Evolutionary conservation across 768 basidiomycete species (phyloP), one percentile per base, ranked within the genome.

Genomic region (Polyporus arcularius): DNA sequence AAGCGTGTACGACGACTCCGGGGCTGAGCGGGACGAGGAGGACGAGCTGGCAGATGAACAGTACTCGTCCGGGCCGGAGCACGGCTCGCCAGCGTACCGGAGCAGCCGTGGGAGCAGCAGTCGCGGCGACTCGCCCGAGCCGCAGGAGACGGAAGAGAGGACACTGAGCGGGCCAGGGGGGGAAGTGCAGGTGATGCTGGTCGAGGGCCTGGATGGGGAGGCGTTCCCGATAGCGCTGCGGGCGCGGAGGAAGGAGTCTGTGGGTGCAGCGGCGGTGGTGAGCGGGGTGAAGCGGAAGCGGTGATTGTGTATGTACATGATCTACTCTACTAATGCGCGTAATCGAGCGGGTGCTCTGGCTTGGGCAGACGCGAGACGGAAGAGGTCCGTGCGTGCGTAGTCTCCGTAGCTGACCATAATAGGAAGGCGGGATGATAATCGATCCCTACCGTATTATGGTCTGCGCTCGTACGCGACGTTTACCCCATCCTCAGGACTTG

Each of bases 181-280:
- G 63, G 53, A 62, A 46, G 53, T 65, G 21, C 63, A 65, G 53
- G 58, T 62, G 59, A 49, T 63, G 62, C 26, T 69, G 18, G 68
- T 65, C 5, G 65, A 65, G 28, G 70, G 68, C 55, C 55, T 70
- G 71, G 89, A 87, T 68, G 86, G 86, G 62, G 84, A 86, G 31
- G 76, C 74, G 54, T 90, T 91, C 71, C 85, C 88, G 39, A 80
- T 85, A 55, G 88, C 89, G 10, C 75, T 92, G 70, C 83, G 90
- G 73, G 82, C 82, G 55, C 80, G 90, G 73, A 81, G 82, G 42
- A 84, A 84, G 71, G 84, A 86, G 63, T 67, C 75, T 14, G 75
- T 77, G 38, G 74, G 77, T 0, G 61, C 60, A 16, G 53, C 56
- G 32, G 11, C 48, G 53, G 58, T 75, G 14, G 61, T 68, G 30